Percentiles rank a stretch among this genome's conserved stretches.
phyloP scores from a whole-genome alignment of 352 stramenopile species.

The Phytophthora meadii region DNA sequence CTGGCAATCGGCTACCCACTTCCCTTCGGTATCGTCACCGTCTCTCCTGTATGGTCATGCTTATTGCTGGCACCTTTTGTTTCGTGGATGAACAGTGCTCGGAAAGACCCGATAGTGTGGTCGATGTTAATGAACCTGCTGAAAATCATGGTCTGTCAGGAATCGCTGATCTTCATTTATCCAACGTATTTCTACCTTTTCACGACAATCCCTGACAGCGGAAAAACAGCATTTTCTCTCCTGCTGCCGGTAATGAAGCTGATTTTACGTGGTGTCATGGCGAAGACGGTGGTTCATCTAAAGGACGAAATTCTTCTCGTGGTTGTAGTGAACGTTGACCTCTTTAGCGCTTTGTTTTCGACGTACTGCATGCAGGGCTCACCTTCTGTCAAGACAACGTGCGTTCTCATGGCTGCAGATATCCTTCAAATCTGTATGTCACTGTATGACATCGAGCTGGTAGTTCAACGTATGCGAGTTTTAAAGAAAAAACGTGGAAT shows the following conservation, averaged over 20 bases:
- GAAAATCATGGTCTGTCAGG: not conserved
- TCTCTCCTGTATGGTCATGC: not conserved
- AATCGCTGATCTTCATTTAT: not conserved
- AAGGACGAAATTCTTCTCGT: not conserved
- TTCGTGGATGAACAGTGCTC: not conserved
- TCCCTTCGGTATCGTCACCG: not conserved
- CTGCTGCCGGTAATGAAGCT: not conserved
- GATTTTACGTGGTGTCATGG: not conserved
- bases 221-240: not conserved
- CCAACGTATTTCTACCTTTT: not conserved
- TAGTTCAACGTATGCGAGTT: not conserved
- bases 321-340: not conserved
- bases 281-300: not conserved
- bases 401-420: not conserved
- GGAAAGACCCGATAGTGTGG: not conserved
- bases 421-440: not conserved
- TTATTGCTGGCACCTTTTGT: not conserved
- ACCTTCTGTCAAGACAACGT: slow-evolving; percentile 28
- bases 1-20: not conserved
- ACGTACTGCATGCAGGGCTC: slow-evolving; percentile 44
- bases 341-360: slow-evolving; percentile 46
- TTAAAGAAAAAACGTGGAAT: not conserved
- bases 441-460: not conserved
- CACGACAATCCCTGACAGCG: not conserved
- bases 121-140: not conserved